phyloP scores from a whole-genome alignment of 2,329 filamentous ascomycete species.

The Apiospora malaysiana region DNA sequence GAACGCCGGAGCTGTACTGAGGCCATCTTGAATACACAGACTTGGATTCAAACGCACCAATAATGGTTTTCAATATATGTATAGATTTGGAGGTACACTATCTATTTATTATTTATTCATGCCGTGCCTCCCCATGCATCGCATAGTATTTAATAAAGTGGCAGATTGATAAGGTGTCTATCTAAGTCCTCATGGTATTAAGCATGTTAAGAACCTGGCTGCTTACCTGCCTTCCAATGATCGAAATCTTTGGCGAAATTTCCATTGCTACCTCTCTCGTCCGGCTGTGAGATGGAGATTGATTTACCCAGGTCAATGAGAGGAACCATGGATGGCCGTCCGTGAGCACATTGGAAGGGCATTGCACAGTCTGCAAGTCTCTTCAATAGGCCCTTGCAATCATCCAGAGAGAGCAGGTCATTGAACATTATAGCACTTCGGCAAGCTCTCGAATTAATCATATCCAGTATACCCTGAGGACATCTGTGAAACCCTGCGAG shows the following conservation, averaged over 20 bases:
- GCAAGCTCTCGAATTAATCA: conserved; percentile 78
- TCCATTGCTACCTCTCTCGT: background rate
- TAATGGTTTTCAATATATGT: background rate
- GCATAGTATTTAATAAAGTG: background rate
- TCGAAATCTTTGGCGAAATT: conserved; percentile 10
- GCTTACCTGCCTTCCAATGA: conserved; percentile 4
- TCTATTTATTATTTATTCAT: background rate
- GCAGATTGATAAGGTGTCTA: background rate
- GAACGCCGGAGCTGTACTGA: background rate
- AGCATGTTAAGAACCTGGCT: background rate
- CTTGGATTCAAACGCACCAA: background rate
- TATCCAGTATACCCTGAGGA: conserved; percentile 75
- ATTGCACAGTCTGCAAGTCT: conserved; percentile 69
- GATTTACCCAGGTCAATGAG: conserved; percentile 56
- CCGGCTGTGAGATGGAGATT: background rate
- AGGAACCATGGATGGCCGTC: conserved; percentile 70
- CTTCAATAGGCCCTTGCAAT: conserved; percentile 64
- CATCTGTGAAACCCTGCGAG: conserved; percentile 69
- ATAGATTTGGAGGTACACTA: background rate
- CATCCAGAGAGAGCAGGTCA: conserved; percentile 62
- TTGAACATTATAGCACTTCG: conserved; percentile 89
- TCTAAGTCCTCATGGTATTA: background rate
- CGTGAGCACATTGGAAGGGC: conserved; percentile 86
- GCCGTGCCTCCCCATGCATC: background rate
- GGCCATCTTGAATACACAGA: background rate